Conservation (phyloP, 768 basidiomycete species). For the Trametes cubensis region DNA sequence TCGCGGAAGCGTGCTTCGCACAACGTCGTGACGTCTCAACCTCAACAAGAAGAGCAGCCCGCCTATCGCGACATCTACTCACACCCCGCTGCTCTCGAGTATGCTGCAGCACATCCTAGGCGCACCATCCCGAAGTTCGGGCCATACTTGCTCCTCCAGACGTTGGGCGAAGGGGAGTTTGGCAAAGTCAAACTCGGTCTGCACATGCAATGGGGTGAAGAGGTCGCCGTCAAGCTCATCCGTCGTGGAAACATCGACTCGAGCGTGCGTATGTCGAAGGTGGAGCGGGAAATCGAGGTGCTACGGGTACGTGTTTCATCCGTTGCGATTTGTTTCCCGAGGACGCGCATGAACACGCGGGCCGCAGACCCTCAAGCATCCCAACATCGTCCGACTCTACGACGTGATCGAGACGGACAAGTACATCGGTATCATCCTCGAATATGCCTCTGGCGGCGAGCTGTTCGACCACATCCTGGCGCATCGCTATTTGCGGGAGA, state of each 20-base stretch:
- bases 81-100: constrained; percentile 85
- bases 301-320: constrained; percentile 66
- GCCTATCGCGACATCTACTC: constrained; percentile 75
- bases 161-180: constrained; percentile 97
- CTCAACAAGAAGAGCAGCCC: constrained; percentile 49
- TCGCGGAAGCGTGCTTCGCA: constrained; percentile 73
- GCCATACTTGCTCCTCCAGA: constrained; percentile 93
- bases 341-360: constrained; percentile 17
- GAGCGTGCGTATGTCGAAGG: constrained; percentile 86
- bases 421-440: constrained; percentile 98
- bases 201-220: constrained; percentile 91
- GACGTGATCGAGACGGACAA: constrained; percentile 99
- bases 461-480: constrained; percentile 99
- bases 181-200: constrained; percentile 99
- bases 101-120: constrained; percentile 77
- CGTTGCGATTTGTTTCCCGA: constrained; percentile 20
- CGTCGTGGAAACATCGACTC: constrained; percentile 90
- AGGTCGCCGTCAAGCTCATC: constrained; percentile 98
- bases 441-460: constrained; percentile 97
- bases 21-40: constrained; percentile 57
- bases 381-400: constrained; percentile 97
- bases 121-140: constrained; percentile 93
- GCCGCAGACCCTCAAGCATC: constrained; percentile 85
- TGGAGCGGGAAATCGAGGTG: constrained; percentile 97
- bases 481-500: constrained; percentile 93